Conservation (phyloP, 805 yeast genomes). For the Candida suzukii region DNA sequence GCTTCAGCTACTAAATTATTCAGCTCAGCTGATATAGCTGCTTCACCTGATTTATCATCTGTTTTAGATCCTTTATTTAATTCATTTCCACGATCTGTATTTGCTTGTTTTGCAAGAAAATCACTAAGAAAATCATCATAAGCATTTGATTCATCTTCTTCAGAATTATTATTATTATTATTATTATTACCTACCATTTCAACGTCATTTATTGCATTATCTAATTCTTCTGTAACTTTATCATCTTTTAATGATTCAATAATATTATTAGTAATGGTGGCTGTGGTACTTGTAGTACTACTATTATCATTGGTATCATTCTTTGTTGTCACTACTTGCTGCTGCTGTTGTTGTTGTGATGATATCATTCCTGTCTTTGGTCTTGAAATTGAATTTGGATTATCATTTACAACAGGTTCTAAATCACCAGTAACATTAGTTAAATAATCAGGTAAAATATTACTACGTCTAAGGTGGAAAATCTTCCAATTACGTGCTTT, state of each 20-base stretch:
- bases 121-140: conserved; percentile 19
- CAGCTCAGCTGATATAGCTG: conserved; percentile 12
- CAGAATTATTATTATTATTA: neutral
- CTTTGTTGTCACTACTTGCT: neutral
- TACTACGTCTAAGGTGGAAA: conserved; percentile 67
- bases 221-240: too few relatives aligned
- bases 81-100: neutral
- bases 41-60: neutral
- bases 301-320: too few relatives aligned
- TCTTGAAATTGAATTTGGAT: conserved; percentile 8
- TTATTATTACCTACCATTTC: neutral
- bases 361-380: conserved; percentile 14
- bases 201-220: neutral
- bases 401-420: conserved; percentile 5
- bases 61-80: neutral
- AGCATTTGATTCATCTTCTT: conserved; percentile 2
- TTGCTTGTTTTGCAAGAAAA: conserved; percentile 8
- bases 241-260: too few relatives aligned
- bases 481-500: conserved; percentile 96
- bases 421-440: conserved; percentile 83
- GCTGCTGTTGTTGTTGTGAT: neutral
- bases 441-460: conserved; percentile 75
- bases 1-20: conserved; percentile 28
- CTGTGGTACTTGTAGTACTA: too few relatives aligned
- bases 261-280: too few relatives aligned